A percentile compares a stretch with the other conserved stretches of the same genome.
Evolutionary conservation across 2,329 filamentous ascomycete genomes (phyloP).

Genomic region (Ampelomyces quisqualis): DNA sequence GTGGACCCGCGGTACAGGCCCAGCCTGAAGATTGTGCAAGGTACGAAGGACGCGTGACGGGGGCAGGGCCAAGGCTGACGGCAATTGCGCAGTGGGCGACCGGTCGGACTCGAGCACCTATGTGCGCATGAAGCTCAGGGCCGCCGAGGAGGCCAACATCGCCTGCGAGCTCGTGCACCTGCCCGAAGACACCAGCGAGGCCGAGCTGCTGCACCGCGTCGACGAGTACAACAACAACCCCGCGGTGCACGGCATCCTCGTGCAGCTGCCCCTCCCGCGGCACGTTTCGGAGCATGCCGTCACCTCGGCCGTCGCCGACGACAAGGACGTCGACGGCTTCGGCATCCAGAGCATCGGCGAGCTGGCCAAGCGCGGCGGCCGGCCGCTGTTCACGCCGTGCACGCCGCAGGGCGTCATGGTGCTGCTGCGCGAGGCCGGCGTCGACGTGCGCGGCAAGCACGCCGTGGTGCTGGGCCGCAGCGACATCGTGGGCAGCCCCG

Average conservation of each 20-base stretch:
- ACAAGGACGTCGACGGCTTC: conserved; percentile 98
- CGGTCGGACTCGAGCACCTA: conserved; percentile 94
- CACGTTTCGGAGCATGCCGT: conserved; percentile 88
- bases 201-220: conserved; percentile 82
- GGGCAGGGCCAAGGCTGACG: conserved; percentile 4
- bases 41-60: conserved; percentile 50
- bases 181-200: conserved; percentile 75
- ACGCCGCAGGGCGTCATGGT: conserved; percentile 98
- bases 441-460: conserved; percentile 84
- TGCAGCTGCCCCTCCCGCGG: conserved; percentile 86
- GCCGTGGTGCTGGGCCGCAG: conserved; percentile 93
- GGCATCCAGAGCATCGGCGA: conserved; percentile 93
- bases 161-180: conserved; percentile 83
- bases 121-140: conserved; percentile 99
- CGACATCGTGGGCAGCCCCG: conserved; percentile 95
- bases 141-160: conserved; percentile 92
- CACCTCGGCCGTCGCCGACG: conserved; percentile 85
- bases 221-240: conserved; percentile 82
- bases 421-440: conserved; percentile 77
- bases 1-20: conserved; percentile 85
- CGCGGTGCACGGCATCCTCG: conserved; percentile 83
- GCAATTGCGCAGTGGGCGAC: conserved; percentile 68
- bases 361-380: conserved; percentile 90
- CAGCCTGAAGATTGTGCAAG: conserved; percentile 91
- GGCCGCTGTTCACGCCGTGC: conserved; percentile 87